Base-by-base conservation (phyloP, 345 rosid species). In the Populus nigra region DNA sequence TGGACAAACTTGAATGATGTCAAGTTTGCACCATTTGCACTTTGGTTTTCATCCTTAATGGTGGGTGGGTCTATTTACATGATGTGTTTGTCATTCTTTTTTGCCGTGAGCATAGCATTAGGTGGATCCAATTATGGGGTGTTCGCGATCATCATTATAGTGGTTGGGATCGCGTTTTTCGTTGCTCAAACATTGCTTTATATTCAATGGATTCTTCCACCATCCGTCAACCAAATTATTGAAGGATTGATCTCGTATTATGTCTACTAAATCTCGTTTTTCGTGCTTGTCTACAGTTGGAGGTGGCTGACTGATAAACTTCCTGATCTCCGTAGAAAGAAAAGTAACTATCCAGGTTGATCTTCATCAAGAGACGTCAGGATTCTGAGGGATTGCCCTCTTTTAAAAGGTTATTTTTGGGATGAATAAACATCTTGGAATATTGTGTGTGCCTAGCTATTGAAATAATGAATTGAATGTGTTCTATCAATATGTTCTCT, bases 11-110 rank as follows among this genome's bases (percentile, higher is more conserved):
- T 65, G n/a, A 27, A 65, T 8, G 69, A 65, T 35, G 39, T 35
- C 10, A 65, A 65, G 23, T 29, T 65, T 15, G 69, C 69, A 6
- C 22, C 69, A 15, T 31, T 29, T 35, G 69, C 20, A 20, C 5
- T 65, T 0, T 65, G 69, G 69, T 29, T 65, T 29, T 29, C 69
- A 0, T 65, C 69, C 5, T 27, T 65, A 15, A 27, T 65, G 20
- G 39, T 65, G 33, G 69, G 69, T 2, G 38, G 35, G 7, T 33
- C 69, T 18, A 65, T 65, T 16, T 65, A 65, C 69, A 65, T 65
- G 69, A 65, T 65, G 69, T 65, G 69, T 39, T 65, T 65, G 69
- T 38, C 69, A 1, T 65, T 65, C 69, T 27, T 35, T 29, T 65
- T 65, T 65, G 69, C 69, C 13, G 39, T 65, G 69, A 35, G 36